These are phyloP conservation scores for Chrysophaeum taylorii DNA, from an alignment of 352 stramenopile genomes.

Conservation along the genomic window DNA sequence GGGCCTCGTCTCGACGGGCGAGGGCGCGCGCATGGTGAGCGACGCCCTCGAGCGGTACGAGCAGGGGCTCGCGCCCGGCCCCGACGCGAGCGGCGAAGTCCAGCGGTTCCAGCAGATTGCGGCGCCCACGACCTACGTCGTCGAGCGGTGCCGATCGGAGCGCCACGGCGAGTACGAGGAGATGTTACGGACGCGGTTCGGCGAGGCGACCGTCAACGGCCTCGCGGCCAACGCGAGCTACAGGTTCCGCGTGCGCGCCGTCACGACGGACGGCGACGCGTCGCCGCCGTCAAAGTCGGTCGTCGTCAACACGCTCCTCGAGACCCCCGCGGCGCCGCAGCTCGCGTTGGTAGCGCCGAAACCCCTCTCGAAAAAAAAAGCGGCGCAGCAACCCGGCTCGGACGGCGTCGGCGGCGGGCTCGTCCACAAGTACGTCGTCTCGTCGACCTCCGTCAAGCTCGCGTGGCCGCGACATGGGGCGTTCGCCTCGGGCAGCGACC, in stretches of 20 bases:
- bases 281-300: constrained; percentile 58
- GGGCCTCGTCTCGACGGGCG: not conserved
- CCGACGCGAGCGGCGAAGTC: not conserved
- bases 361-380: constrained; percentile 49
- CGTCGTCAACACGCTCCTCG: constrained; percentile 66
- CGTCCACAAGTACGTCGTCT: constrained; percentile 29
- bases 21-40: not conserved
- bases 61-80: not conserved
- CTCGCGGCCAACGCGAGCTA: constrained; percentile 66
- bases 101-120: constrained; percentile 17
- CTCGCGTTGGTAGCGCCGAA: constrained; percentile 17
- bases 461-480: constrained; percentile 10
- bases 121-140: constrained; percentile 51
- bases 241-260: constrained; percentile 68
- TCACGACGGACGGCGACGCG: constrained; percentile 56
- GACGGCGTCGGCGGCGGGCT: constrained; percentile 56
- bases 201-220: constrained; percentile 57
- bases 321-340: constrained; percentile 48
- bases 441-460: constrained; percentile 20
- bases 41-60: not conserved
- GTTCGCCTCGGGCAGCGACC: not conserved
- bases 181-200: constrained; percentile 59
- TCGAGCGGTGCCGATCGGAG: constrained; percentile 70
- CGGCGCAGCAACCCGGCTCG: constrained; percentile 57
- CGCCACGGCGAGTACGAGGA: constrained; percentile 63